Evolutionary conservation across 768 basidiomycete species (phyloP).

Genomic region (Mycena chlorophos): DNA sequence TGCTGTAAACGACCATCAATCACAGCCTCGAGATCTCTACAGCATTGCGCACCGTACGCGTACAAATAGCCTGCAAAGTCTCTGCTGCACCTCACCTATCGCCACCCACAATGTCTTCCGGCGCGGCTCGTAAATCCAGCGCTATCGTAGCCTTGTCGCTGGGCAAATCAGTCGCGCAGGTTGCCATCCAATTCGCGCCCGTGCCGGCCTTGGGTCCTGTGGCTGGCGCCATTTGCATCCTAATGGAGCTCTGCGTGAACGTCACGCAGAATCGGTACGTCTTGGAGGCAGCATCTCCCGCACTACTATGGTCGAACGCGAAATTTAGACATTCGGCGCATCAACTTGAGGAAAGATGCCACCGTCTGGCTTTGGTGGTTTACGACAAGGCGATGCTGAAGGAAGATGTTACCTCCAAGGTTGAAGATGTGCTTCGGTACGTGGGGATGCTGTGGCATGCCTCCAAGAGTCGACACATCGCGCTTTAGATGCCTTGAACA

Average conservation of each 20-base stretch:
- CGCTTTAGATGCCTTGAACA: conserved; percentile 30
- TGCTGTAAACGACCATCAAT: too few species aligned
- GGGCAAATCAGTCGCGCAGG: conserved; percentile 34
- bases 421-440: conserved; percentile 31
- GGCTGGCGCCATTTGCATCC: conserved; percentile 41
- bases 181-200: conserved; percentile 47
- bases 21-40: too few species aligned
- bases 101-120: neutral
- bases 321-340: conserved; percentile 39
- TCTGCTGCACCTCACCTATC: too few species aligned
- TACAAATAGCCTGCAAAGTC: too few species aligned
- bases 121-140: neutral
- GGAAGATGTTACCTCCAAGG: conserved; percentile 33
- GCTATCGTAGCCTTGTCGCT: neutral
- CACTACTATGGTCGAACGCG: conserved; percentile 4
- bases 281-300: neutral
- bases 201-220: conserved; percentile 48
- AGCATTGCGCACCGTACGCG: too few species aligned
- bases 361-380: conserved; percentile 42
- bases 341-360: conserved; percentile 49
- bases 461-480: neutral
- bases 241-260: conserved; percentile 49
- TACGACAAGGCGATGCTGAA: conserved; percentile 32
- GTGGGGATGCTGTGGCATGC: conserved; percentile 27
- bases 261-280: conserved; percentile 49